phyloP scores from a whole-genome alignment of 129 eudicot genomes.

The Pseudognaphalium luteoalbum region DNA sequence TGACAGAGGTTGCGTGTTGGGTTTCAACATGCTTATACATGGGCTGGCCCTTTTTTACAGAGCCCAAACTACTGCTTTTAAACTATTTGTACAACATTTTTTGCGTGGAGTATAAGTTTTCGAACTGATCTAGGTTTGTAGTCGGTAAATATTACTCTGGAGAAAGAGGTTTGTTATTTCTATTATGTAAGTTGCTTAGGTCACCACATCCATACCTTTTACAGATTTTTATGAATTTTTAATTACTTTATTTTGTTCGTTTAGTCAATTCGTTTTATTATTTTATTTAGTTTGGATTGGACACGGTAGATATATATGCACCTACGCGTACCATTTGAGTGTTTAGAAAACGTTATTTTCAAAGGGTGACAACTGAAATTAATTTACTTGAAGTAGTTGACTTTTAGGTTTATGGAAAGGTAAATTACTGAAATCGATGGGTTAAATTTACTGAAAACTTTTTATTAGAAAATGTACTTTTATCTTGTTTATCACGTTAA shows the following conservation, averaged over 20 bases:
- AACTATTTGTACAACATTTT: background rate
- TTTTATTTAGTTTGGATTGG: background rate
- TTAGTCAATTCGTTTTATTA: constrained; percentile 27
- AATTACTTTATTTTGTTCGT: background rate
- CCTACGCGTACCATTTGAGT: too few relatives aligned
- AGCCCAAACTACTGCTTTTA: background rate
- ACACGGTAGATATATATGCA: constrained; percentile 11
- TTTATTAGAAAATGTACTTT: too few relatives aligned
- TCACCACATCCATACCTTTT: constrained; percentile 27
- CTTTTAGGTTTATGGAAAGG: background rate
- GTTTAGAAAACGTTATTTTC: too few relatives aligned
- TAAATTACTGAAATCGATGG: background rate
- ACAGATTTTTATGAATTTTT: constrained; percentile 26
- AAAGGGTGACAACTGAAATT: background rate
- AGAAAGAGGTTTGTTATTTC: constrained; percentile 17
- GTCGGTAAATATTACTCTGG: constrained; percentile 10
- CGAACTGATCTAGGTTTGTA: background rate
- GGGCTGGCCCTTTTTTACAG: constrained; percentile 3
- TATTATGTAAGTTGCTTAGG: constrained; percentile 30
- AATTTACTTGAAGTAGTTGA: background rate
- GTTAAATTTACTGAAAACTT: background rate
- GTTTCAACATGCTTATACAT: constrained; percentile 33
- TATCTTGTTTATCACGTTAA: too few relatives aligned
- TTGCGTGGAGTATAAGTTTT: background rate
- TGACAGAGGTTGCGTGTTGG: constrained; percentile 48